These are phyloP conservation scores for Candida vartiovaarae DNA, from an alignment of 805 yeast species.

Conservation along the genomic window DNA sequence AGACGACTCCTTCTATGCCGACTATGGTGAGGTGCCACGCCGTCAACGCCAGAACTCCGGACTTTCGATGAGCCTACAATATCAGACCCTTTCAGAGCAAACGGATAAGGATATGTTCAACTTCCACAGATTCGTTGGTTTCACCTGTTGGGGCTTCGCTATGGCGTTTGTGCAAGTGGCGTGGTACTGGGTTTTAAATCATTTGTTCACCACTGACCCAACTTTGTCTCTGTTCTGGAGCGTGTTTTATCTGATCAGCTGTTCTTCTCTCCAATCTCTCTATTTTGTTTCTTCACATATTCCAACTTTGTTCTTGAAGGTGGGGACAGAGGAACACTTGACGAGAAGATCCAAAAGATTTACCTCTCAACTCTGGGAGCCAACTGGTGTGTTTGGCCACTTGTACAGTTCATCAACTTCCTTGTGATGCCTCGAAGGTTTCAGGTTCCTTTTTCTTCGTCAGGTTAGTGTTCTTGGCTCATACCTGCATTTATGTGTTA, in stretches of 20 bases:
- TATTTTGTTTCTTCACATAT: conserved; percentile 74
- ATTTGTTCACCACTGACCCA: conserved; percentile 72
- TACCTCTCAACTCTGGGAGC: conserved; percentile 61
- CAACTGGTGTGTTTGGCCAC: conserved; percentile 75
- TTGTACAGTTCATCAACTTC: conserved; percentile 73
- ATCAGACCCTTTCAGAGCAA: conserved; percentile 26
- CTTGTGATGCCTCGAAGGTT: conserved; percentile 58
- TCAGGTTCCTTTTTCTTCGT: conserved; percentile 90
- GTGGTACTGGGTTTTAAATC: conserved; percentile 82
- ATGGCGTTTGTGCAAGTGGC: conserved; percentile 79
- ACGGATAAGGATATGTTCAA: conserved; percentile 38
- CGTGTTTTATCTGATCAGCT: conserved; percentile 88
- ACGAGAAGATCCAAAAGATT: conserved; percentile 55
- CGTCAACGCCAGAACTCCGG: conserved; percentile 26
- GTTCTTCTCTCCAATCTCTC: conserved; percentile 80
- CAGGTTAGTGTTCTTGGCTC: conserved; percentile 36
- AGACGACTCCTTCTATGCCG: conserved; percentile 23
- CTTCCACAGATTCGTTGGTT: conserved; percentile 67
- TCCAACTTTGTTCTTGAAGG: conserved; percentile 76
- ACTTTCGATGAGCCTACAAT: conserved; percentile 13
- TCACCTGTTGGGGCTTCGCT: conserved; percentile 80
- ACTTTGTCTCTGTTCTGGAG: conserved; percentile 77
- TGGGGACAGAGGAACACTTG: conserved; percentile 59
- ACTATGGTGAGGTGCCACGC: conserved; percentile 21
- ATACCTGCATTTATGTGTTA: neutral